Percentiles rank a stretch among this genome's conserved stretches.
Evolutionary conservation across 257 asterid species (phyloP).

Genomic region (Anisodus acutangulus): DNA sequence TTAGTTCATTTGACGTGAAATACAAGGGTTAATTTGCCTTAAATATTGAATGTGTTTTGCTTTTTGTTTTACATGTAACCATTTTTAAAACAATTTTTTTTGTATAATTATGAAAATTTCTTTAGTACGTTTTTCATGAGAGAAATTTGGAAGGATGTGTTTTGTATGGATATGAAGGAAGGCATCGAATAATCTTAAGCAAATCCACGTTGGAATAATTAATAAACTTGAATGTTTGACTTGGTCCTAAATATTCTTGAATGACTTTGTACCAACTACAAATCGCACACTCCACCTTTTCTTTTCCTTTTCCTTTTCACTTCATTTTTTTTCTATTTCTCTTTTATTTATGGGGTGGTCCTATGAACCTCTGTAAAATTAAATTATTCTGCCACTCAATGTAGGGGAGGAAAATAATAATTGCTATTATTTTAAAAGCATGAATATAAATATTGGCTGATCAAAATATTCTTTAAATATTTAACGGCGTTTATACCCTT

Average conservation of each 20-base stretch:
- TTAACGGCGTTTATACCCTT: too few relatives aligned
- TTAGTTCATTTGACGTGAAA: constrained; percentile 11
- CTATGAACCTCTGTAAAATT: background rate
- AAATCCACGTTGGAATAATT: background rate
- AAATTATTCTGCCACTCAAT: background rate
- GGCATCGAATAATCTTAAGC: background rate
- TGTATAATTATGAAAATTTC: background rate
- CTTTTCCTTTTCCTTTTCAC: background rate
- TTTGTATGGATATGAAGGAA: constrained; percentile 13
- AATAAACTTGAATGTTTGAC: constrained; percentile 19
- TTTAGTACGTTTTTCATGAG: background rate
- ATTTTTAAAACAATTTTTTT: background rate
- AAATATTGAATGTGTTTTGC: constrained; percentile 16
- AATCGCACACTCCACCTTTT: constrained; percentile 4
- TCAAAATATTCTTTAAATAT: too few relatives aligned
- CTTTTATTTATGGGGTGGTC: constrained; percentile 15
- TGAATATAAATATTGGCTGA: too few relatives aligned
- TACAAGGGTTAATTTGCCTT: background rate
- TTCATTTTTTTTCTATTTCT: background rate
- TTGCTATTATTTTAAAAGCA: too few relatives aligned
- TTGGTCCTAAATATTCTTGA: background rate
- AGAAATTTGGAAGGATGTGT: background rate
- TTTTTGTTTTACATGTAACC: background rate
- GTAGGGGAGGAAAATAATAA: background rate
- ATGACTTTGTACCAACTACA: constrained; percentile 1